Base-by-base conservation (phyloP, 371 early-diverging fungal species). In the Mortierella sp. region DNA sequence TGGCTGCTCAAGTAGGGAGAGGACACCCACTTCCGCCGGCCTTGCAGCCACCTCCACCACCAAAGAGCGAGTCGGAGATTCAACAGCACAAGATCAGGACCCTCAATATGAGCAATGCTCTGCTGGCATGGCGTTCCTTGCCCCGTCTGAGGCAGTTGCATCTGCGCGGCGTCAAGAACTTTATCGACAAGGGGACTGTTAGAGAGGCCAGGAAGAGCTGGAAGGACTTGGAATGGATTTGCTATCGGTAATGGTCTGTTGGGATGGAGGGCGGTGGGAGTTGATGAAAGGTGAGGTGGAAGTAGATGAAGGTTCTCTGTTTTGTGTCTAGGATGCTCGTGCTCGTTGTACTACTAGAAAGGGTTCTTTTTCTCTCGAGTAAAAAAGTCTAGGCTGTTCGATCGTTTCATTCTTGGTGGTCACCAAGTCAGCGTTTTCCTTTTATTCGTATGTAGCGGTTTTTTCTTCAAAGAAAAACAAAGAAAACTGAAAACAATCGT, bases 151-250 rank as follows among this genome's bases (percentile, higher is more conserved):
- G 50, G 10, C 26, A 53, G 37, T 26, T 75, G 53, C 69, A 75
- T 14, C 75, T 75, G 37, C 75, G 75, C 9, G 51, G 51, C 13
- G 14, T 69, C 5, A 26, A 37, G 26, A 31, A 51, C n/a, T 75
- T 51, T 69, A 69, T 75, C 19, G 50, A 50, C 26, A 48, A 51
- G 19, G 53, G 21, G 11, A 26, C 34, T 26, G 24, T 75, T 5
- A 67, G 26, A 53, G 51, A 67, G 43, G 54, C 75, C 19, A 64
- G 67, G 28, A n/a, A 3, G 43, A 51, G 31, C 31, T 74, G 64
- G 61, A 50, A 31, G 48, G 28, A 71, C 50, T 31, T 44, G 19
- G 71, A 50, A 19, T 71, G 50, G 71, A 24, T 71, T 28, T 50
- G 31, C 19, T 71, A 71, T 19, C 14, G 28, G 4, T 59, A 16